These are phyloP conservation scores for Lasiodiplodia theobromae DNA, from an alignment of 2,329 filamentous ascomycete species.

Conservation along the genomic window DNA sequence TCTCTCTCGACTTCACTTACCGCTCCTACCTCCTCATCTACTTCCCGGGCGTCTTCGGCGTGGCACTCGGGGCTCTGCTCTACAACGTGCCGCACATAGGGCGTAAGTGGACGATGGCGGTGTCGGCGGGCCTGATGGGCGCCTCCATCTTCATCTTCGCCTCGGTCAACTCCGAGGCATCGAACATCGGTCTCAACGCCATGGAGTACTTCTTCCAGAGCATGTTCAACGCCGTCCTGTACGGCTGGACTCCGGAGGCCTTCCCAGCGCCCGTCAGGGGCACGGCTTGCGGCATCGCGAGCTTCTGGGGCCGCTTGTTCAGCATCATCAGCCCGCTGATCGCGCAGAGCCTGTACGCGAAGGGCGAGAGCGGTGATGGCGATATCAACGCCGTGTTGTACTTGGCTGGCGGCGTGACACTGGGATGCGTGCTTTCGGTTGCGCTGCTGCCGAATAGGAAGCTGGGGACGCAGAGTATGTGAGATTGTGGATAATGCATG, in stretches of 20 bases:
- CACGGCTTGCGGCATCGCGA: constrained; percentile 62
- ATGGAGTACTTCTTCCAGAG: constrained; percentile 62
- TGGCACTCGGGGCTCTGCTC: constrained; percentile 56
- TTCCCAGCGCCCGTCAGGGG: constrained; percentile 60
- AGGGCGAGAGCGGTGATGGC: constrained; percentile 37
- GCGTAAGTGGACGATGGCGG: constrained; percentile 55
- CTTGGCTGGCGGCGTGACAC: constrained; percentile 61
- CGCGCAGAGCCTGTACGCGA: constrained; percentile 54
- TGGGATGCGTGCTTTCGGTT: constrained; percentile 62
- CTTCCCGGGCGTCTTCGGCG: constrained; percentile 59
- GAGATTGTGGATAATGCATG: neutral
- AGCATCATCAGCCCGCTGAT: constrained; percentile 66
- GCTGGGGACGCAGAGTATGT: constrained; percentile 43
- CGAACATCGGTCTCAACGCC: constrained; percentile 58
- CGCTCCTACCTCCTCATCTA: constrained; percentile 63
- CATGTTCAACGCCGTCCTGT: constrained; percentile 61
- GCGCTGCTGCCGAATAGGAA: constrained; percentile 54
- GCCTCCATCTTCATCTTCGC: constrained; percentile 55
- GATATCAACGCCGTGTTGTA: constrained; percentile 62
- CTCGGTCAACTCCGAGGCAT: constrained; percentile 53
- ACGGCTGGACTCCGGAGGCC: constrained; percentile 60
- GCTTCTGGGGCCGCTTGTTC: constrained; percentile 66
- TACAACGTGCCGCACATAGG: constrained; percentile 55
- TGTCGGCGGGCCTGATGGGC: constrained; percentile 54
- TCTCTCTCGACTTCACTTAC: constrained; percentile 58